Base-by-base conservation (phyloP, 768 basidiomycete genomes). In the Lactifluus pinguis region DNA sequence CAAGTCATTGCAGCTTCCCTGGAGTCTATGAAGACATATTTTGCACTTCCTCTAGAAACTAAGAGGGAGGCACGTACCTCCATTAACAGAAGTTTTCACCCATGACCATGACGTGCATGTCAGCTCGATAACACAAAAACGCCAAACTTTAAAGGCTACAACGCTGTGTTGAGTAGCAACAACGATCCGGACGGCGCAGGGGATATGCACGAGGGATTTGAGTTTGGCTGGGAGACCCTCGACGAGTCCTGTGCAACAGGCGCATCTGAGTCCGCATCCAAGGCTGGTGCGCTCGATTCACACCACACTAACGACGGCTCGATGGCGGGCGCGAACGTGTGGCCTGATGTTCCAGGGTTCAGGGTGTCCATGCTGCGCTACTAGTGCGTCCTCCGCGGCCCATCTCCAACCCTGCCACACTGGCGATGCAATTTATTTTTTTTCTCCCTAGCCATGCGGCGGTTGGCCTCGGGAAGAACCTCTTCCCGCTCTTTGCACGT, bases 161-260 rank as follows among this genome's bases (percentile, higher is more conserved):
- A 77, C 55, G 80, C 84, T 2, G 70, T 92, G 2, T 76, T 86
- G 6, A 85, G 84, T 57, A 83, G 81, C 53, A 92, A 92, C 69
- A 87, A 84, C 55, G 81, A 93, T 67, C 84, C 89, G 0, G 77
- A 81, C n/a, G 80, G 81, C 50, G 74, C 80, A n/a, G 93, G 93
- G 0, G 94, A 98, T 69, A 72, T 95, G 56, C 91, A 95, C 69
- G 93, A 98, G 70, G 92, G 87, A 3, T 95, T 94, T 70, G 87
- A 93, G 66, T 78, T 95, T 59, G 90, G 91, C 3, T 86, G 82
- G 79, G 87, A 92, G 69, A 72, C 76, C 29, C 68, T 80, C 0
- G 66, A 75, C 14, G 59, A 44, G n/a, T 41, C 42, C 6, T 34
- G 32, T 9, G 9, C 32, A 34, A 34, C 32, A 9, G 9, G 32